Percentiles rank a stretch among this genome's conserved stretches.
These are phyloP conservation scores for Metarhizium anisopliae DNA, from an alignment of 2,329 filamentous ascomycete genomes.

Conservation along the genomic window DNA sequence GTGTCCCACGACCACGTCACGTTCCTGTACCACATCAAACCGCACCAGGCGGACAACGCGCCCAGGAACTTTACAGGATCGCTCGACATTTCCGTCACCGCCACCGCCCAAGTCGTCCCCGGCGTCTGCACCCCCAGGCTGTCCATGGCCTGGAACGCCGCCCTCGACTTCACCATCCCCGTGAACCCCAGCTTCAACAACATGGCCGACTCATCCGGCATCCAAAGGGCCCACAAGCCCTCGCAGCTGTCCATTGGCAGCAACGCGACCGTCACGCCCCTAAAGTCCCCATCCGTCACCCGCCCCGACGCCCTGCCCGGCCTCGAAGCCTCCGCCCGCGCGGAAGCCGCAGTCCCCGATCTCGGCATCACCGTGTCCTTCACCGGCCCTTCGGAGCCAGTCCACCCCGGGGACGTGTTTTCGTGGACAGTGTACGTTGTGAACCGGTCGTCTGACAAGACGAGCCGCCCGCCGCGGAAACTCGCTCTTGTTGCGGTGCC, in stretches of 20 bases:
- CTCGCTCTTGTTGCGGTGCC: constrained; percentile 62
- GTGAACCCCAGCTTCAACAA: constrained; percentile 55
- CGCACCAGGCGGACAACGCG: constrained; percentile 35
- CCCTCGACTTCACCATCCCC: constrained; percentile 59
- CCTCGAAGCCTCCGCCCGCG: constrained; percentile 44
- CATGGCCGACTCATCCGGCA: constrained; percentile 39
- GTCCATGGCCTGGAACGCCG: constrained; percentile 58
- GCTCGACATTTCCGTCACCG: constrained; percentile 52
- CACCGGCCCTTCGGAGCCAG: constrained; percentile 45
- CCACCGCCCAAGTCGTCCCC: constrained; percentile 47
- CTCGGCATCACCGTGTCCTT: constrained; percentile 72
- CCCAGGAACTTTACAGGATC: constrained; percentile 39
- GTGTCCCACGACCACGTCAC: constrained; percentile 68
- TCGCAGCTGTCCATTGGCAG: constrained; percentile 54
- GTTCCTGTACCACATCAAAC: constrained; percentile 60
- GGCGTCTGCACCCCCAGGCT: constrained; percentile 51
- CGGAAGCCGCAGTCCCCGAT: constrained; percentile 42
- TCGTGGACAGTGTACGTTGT: constrained; percentile 67
- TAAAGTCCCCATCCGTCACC: constrained; percentile 46
- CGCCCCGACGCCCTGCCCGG: constrained; percentile 52
- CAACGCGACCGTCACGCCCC: constrained; percentile 43
- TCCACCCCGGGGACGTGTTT: constrained; percentile 59
- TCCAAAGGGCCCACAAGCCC: constrained; percentile 52
- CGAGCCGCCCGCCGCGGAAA: constrained; percentile 46
- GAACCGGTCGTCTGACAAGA: constrained; percentile 50